Evolutionary conservation across 768 basidiomycete genomes (phyloP).

Genomic region (Leccinellum albellum): DNA sequence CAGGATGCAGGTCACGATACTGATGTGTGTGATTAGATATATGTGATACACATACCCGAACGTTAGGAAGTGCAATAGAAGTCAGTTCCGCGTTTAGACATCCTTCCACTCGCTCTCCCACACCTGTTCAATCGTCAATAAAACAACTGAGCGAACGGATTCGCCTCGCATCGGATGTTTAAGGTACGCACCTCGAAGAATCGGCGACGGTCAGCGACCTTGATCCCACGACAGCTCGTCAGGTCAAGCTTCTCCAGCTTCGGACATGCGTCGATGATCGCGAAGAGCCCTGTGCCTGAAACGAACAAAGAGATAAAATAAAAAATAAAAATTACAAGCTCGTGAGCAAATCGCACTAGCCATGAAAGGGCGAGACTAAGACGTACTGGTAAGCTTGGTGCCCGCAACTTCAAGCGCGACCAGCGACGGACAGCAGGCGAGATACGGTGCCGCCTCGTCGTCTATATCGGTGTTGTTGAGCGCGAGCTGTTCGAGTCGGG

Average conservation of each 20-base stretch:
- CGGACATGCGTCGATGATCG: slow-evolving; percentile 55
- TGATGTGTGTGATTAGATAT: too few relatives aligned
- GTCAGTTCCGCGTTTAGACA: neutral
- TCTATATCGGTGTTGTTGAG: slow-evolving; percentile 64
- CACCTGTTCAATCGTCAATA: slow-evolving; percentile 13
- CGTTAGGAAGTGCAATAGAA: too few relatives aligned
- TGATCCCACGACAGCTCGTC: slow-evolving; percentile 67
- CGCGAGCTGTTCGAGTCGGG: slow-evolving; percentile 45
- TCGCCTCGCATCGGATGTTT: too few relatives aligned
- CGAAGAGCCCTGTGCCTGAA: slow-evolving; percentile 50
- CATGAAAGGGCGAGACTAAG: too few relatives aligned
- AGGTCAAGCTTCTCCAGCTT: slow-evolving; percentile 52
- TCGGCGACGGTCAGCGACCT: slow-evolving; percentile 55
- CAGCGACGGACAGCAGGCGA: slow-evolving; percentile 50
- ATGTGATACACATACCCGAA: too few relatives aligned
- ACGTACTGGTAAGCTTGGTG: slow-evolving; percentile 46
- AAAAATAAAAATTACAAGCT: too few relatives aligned
- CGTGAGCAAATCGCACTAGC: too few relatives aligned
- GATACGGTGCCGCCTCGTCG: slow-evolving; percentile 49
- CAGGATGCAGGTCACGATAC: too few relatives aligned
- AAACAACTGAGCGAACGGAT: neutral
- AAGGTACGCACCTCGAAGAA: slow-evolving; percentile 53
- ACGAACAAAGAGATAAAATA: neutral
- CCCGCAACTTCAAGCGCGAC: slow-evolving; percentile 50
- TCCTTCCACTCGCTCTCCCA: slow-evolving; percentile 23